Percentiles rank a stretch among this genome's conserved stretches.
Conservation (phyloP, 2,329 filamentous ascomycete species). For the Cladophialophora carrionii region DNA sequence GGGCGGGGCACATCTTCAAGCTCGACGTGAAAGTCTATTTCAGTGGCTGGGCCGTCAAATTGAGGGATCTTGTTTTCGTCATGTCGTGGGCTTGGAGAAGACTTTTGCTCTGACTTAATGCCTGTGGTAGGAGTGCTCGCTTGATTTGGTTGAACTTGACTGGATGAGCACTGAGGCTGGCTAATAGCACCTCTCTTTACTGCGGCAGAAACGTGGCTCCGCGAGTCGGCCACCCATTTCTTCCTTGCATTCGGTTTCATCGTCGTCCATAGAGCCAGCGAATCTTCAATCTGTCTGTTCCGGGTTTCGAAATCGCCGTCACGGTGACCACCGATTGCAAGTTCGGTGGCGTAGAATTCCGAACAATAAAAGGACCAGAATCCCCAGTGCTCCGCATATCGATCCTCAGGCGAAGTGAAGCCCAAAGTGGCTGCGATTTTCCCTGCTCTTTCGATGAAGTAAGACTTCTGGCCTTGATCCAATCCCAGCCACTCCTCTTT, state of each 20-base stretch:
- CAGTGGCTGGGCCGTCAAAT: neutral
- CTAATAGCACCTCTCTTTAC: neutral
- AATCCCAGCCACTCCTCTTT: conserved; percentile 9
- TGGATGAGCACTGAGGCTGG: neutral
- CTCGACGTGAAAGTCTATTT: neutral
- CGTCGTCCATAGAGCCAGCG: neutral
- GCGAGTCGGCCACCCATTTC: neutral
- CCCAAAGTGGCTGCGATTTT: neutral
- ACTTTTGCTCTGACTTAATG: neutral
- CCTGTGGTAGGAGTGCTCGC: neutral
- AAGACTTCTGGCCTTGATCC: conserved; percentile 10
- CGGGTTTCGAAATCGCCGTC: neutral
- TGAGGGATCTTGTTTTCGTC: neutral
- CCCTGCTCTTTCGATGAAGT: neutral
- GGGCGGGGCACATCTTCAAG: neutral
- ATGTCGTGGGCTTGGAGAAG: neutral
- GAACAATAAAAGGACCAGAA: conserved; percentile 1
- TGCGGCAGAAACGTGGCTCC: neutral
- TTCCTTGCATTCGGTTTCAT: neutral
- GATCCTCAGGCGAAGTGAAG: neutral
- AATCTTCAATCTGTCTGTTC: neutral
- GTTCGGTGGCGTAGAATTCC: neutral
- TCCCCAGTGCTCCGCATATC: conserved; percentile 1
- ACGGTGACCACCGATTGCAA: neutral
- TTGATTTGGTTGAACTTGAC: neutral